Conservation (phyloP, 2,329 filamentous ascomycete genomes). For the Emergomyces africanus region DNA sequence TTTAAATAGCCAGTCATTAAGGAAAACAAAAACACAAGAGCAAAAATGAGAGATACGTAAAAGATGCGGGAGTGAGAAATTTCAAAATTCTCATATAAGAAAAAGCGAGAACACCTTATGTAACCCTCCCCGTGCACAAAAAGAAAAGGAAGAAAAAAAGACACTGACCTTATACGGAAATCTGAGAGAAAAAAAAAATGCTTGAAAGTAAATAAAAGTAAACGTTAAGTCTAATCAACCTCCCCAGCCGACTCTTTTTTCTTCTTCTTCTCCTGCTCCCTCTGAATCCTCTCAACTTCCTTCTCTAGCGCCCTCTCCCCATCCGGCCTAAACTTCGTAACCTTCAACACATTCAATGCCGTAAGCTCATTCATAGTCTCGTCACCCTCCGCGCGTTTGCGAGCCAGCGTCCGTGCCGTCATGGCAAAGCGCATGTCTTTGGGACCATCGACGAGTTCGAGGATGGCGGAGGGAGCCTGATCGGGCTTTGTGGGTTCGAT, state of each 20-base stretch:
- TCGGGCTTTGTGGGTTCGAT: constrained; percentile 82
- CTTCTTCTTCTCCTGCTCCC: constrained; percentile 27
- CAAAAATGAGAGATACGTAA: background rate
- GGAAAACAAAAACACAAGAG: background rate
- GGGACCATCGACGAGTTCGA: constrained; percentile 89
- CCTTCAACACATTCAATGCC: constrained; percentile 65
- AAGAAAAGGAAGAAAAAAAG: background rate
- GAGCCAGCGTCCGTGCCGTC: constrained; percentile 73
- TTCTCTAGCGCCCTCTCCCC: constrained; percentile 56
- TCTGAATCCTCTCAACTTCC: constrained; percentile 38
- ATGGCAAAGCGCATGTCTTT: constrained; percentile 90
- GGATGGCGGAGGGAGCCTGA: constrained; percentile 77
- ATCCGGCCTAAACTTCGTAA: constrained; percentile 58
- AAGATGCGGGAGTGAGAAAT: background rate
- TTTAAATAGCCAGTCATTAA: background rate
- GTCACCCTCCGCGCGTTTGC: constrained; percentile 39
- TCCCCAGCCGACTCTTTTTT: constrained; percentile 16
- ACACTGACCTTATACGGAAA: no score
- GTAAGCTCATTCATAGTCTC: constrained; percentile 58
- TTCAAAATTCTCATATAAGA: background rate
- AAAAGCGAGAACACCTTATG: background rate
- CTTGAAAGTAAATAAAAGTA: background rate
- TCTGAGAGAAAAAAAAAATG: background rate
- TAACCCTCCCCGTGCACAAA: background rate
- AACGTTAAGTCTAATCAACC: background rate